A percentile compares a stretch with the other conserved stretches of the same genome.
Conservation (phyloP, 2,329 filamentous ascomycete genomes). For the Sarocladiaceae sp. region DNA sequence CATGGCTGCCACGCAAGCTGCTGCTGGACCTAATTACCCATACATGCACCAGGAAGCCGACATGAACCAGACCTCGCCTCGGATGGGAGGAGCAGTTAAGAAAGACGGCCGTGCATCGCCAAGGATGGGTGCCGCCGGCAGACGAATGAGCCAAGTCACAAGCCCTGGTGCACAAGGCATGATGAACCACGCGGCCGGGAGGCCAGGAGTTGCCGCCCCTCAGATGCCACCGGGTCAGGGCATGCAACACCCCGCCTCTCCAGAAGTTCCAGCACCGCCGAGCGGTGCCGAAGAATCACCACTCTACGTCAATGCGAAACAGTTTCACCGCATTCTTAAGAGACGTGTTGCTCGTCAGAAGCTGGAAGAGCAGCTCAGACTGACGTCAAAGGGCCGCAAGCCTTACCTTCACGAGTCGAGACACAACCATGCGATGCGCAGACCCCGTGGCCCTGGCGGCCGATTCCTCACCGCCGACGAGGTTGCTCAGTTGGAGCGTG, state of each 20-base stretch:
- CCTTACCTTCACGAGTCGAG: constrained; percentile 96
- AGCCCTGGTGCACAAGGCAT: constrained; percentile 74
- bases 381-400: constrained; percentile 93
- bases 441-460: constrained; percentile 88
- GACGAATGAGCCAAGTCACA: constrained; percentile 72
- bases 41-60: constrained; percentile 68
- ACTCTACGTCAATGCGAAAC: constrained; percentile 96
- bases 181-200: constrained; percentile 61
- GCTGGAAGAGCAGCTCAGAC: constrained; percentile 83
- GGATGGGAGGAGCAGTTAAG: constrained; percentile 67
- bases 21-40: constrained; percentile 75
- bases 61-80: constrained; percentile 68
- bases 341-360: constrained; percentile 88
- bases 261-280: constrained; percentile 58
- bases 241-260: constrained; percentile 68
- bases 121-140: constrained; percentile 54
- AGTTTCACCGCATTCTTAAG: constrained; percentile 96
- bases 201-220: constrained; percentile 50
- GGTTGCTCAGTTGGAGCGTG: constrained; percentile 76
- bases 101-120: constrained; percentile 72
- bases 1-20: constrained; percentile 87
- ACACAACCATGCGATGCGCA: constrained; percentile 96
- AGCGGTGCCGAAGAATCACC: constrained; percentile 80
- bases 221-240: constrained; percentile 59
- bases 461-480: constrained; percentile 96